Base-by-base conservation (phyloP, 2,329 filamentous ascomycete species). In the Myotisia sp. region DNA sequence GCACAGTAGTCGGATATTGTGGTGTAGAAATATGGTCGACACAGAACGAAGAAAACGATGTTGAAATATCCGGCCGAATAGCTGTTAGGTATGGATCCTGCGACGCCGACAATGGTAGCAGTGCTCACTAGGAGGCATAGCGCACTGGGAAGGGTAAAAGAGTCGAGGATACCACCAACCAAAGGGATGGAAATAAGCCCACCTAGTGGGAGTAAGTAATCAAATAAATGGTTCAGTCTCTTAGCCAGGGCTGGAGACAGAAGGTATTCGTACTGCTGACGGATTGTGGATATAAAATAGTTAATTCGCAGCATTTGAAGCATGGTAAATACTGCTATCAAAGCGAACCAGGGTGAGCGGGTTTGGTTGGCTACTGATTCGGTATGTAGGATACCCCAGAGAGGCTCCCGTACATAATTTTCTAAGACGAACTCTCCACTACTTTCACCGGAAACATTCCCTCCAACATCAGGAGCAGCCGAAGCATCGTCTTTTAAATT, bases 11-110 rank as follows among this genome's bases (percentile, higher is more conserved):
- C 85, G 17, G 79, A 87, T 38, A 93, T 81, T 5, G 83, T 75
- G 0, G 84, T 92, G 60, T 93, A 93, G 59, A 92, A 94, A 19
- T 93, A 75, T 0, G 86, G 85, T 0, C 85, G 73, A 49, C 90
- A 86, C 14, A 92, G 56, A 7, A 90, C 81, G 48, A 93, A 92
- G n/a, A 93, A 67, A 18, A 67, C 58, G 32, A 93, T 65, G 42
- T 85, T 86, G n/a, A 67, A 60, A 47, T 92, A 92, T 0, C 61
- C 63, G 2, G 82, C 79, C 72, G 76, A 79, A 42, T 53, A 46
- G 5, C 70, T 49, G 36, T 71, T 66, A 0, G 82, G 77, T 1
- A 93, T 65, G 17, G 84, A 65, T 18, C 85, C 85, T 1, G 93
- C 60, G 2, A 82, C 52, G 8, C 86, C 85, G 32, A 92, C 85